Conservation (phyloP, 148 eudicot species). For the Chenopodium quinoa region DNA sequence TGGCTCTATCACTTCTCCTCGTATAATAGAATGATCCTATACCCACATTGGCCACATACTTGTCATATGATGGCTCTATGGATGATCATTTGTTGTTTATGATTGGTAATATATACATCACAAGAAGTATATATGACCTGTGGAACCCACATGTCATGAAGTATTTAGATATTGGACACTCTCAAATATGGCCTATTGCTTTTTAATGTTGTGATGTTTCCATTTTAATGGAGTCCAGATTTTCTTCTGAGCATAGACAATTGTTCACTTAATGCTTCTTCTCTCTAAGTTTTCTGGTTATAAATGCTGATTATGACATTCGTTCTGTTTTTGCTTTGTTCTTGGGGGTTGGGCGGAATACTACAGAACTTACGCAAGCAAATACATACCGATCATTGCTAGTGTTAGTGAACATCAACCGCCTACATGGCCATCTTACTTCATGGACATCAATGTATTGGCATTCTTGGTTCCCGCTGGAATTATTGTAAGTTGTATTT, state of each 20-base stretch:
- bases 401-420: conserved; percentile 99
- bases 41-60: no score
- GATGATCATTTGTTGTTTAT: no score
- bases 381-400: conserved; percentile 97
- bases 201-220: background rate
- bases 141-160: background rate
- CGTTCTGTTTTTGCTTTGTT: background rate
- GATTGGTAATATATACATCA: no score
- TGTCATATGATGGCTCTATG: no score
- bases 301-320: conserved; percentile 2
- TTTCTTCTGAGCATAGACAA: background rate
- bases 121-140: background rate
- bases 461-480: conserved; percentile 99
- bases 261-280: background rate
- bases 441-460: conserved; percentile 96
- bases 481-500: conserved; percentile 69
- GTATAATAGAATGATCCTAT: no score
- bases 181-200: background rate
- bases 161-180: background rate
- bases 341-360: conserved; percentile 15
- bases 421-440: conserved; percentile 99
- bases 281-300: background rate
- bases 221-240: background rate
- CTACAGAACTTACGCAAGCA: conserved; percentile 95
- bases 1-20: no score